Percentiles rank a stretch among this genome's conserved stretches.
Conservation (phyloP, 2,329 filamentous ascomycete genomes). For the Calonectria naviculata region DNA sequence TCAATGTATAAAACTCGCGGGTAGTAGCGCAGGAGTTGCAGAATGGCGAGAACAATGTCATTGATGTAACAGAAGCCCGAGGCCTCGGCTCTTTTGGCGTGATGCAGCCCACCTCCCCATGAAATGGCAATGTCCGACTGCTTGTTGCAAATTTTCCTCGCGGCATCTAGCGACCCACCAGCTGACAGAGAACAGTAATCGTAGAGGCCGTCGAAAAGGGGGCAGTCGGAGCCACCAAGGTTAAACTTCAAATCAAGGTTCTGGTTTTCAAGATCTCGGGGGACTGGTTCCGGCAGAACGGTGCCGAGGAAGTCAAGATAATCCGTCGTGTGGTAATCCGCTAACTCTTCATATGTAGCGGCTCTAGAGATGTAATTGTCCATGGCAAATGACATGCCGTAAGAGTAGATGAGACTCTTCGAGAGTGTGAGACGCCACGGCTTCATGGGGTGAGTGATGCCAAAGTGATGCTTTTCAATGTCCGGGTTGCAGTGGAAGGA, state of each 20-base stretch:
- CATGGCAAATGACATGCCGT: slow-evolving; percentile 97
- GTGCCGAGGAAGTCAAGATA: slow-evolving; percentile 90
- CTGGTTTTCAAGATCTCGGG: slow-evolving; percentile 73
- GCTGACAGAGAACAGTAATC: slow-evolving; percentile 96
- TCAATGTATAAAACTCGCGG: slow-evolving; percentile 94
- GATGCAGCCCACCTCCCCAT: slow-evolving; percentile 96
- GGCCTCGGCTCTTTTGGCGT: slow-evolving; percentile 93
- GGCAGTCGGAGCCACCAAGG: slow-evolving; percentile 91
- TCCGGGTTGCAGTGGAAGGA: slow-evolving; percentile 96
- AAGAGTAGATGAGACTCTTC: slow-evolving; percentile 93
- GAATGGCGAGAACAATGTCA: slow-evolving; percentile 93
- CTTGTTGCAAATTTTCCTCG: slow-evolving; percentile 85
- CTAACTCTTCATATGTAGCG: slow-evolving; percentile 89
- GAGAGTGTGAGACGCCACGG: slow-evolving; percentile 96
- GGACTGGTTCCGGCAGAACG: slow-evolving; percentile 72
- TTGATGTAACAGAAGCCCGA: slow-evolving; percentile 99
- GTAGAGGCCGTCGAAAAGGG: slow-evolving; percentile 95
- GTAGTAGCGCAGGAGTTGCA: slow-evolving; percentile 85
- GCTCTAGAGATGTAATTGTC: slow-evolving; percentile 88
- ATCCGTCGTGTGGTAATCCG: slow-evolving; percentile 86
- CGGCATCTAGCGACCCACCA: slow-evolving; percentile 90
- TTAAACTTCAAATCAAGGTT: slow-evolving; percentile 81
- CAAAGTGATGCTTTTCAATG: slow-evolving; percentile 97
- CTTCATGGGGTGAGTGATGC: slow-evolving; percentile 98
- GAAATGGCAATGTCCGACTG: slow-evolving; percentile 97